Percentiles rank a stretch among this genome's conserved stretches.
phyloP scores from a whole-genome alignment of 2,329 filamentous ascomycete species.

The Aspergillus fumigatus region DNA sequence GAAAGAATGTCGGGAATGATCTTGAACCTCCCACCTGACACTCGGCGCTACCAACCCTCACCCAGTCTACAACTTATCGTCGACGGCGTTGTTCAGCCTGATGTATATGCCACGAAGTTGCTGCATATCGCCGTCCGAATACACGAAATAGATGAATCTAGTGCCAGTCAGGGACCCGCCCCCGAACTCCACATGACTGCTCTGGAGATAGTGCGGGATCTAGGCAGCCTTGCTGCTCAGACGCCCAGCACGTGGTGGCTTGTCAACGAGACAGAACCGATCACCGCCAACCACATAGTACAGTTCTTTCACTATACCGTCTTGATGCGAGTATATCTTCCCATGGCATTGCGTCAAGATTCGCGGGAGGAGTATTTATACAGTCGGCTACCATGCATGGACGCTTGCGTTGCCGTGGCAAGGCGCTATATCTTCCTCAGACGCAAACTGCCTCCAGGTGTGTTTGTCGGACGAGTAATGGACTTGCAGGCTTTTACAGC shows the following conservation, averaged over 20 bases:
- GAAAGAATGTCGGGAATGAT: conserved; percentile 31
- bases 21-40: conserved; percentile 34
- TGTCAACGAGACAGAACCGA: neutral
- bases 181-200: conserved; percentile 6
- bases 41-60: conserved; percentile 16
- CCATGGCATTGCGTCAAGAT: conserved; percentile 10
- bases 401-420: conserved; percentile 12
- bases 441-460: conserved; percentile 8
- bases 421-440: conserved; percentile 9
- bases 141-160: conserved; percentile 11
- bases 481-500: conserved; percentile 16
- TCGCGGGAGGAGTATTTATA: conserved; percentile 9
- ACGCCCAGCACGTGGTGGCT: conserved; percentile 12
- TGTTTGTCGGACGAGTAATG: conserved; percentile 11
- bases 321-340: conserved; percentile 13
- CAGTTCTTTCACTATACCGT: conserved; percentile 13
- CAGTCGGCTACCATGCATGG: conserved; percentile 14
- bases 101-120: conserved; percentile 7
- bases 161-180: neutral
- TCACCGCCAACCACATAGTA: conserved; percentile 11
- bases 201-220: conserved; percentile 9
- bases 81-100: conserved; percentile 9
- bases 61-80: neutral
- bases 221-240: conserved; percentile 8
- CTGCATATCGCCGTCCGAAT: conserved; percentile 8